These are phyloP conservation scores for Sporothrix sp. DNA, from an alignment of 2,329 filamentous ascomycete genomes.

Conservation along the genomic window DNA sequence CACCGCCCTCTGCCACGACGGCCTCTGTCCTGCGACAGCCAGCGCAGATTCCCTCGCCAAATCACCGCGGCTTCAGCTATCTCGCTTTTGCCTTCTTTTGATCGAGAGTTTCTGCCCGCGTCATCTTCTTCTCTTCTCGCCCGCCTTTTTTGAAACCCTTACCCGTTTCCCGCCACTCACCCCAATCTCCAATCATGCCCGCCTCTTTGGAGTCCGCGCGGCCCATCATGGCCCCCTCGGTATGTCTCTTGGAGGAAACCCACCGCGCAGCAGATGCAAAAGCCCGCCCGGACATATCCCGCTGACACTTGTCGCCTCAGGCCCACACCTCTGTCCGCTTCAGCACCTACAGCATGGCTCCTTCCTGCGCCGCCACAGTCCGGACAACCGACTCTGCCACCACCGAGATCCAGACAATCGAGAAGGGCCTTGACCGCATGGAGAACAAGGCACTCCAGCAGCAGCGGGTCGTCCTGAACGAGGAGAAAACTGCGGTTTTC, in stretches of 20 bases:
- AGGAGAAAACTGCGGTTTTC: slow-evolving; percentile 72
- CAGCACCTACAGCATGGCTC: slow-evolving; percentile 51
- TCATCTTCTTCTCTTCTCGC: background rate
- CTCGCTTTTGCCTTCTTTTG: too few relatives aligned
- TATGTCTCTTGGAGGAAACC: too few relatives aligned
- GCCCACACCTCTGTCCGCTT: slow-evolving; percentile 46
- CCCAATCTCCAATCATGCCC: slow-evolving; percentile 34
- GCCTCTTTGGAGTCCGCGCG: slow-evolving; percentile 50
- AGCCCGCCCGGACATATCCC: too few relatives aligned
- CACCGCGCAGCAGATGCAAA: too few relatives aligned
- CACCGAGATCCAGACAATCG: slow-evolving; percentile 58
- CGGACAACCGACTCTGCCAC: slow-evolving; percentile 44
- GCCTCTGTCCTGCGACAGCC: too few relatives aligned
- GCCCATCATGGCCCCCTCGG: slow-evolving; percentile 54
- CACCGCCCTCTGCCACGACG: background rate
- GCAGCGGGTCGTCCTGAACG: slow-evolving; percentile 70
- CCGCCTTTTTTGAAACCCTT: too few relatives aligned
- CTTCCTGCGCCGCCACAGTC: slow-evolving; percentile 49
- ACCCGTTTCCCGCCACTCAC: too few relatives aligned
- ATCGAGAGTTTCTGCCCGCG: too few relatives aligned
- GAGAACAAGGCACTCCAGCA: slow-evolving; percentile 77
- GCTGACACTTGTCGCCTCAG: slow-evolving; percentile 24
- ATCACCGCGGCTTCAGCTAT: too few relatives aligned
- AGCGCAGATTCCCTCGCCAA: too few relatives aligned
- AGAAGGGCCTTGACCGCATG: slow-evolving; percentile 72